Percentiles rank a stretch among this genome's conserved stretches.
Evolutionary conservation across 208 protist genomes (phyloP).

Genomic region (Trypanosoma melophagium): DNA sequence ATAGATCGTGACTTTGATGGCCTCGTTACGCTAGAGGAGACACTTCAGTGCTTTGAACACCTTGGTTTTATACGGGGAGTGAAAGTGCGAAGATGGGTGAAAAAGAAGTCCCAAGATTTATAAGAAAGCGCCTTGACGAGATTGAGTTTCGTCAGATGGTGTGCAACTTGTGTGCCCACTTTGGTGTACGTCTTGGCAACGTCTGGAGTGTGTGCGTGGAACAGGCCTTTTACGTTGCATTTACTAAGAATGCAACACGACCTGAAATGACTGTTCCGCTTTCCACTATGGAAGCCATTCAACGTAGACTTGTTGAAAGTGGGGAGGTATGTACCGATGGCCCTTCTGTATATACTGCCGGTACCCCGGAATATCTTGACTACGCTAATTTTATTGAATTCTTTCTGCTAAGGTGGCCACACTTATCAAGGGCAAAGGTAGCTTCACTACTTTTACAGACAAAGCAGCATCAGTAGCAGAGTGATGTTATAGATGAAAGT

Average conservation of each 20-base stretch:
- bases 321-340: background rate
- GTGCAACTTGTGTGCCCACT: background rate
- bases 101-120: background rate
- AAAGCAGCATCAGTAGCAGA: too few relatives aligned
- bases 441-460: background rate
- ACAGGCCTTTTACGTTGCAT: constrained; percentile 9
- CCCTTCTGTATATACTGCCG: background rate
- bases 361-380: background rate
- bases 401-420: constrained; percentile 2
- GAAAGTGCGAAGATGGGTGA: background rate
- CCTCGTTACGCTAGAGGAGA: constrained; percentile 11
- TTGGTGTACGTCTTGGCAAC: background rate
- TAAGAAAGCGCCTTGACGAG: background rate
- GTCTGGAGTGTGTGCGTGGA: constrained; percentile 18
- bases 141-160: background rate
- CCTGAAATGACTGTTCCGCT: constrained; percentile 6
- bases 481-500: too few relatives aligned
- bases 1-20: constrained; percentile 13
- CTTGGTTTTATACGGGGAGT: constrained; percentile 7
- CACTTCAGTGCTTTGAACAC: constrained; percentile 1
- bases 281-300: background rate
- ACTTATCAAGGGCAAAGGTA: constrained; percentile 8
- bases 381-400: constrained; percentile 13
- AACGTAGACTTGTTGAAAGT: background rate
- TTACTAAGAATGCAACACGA: background rate